Evolutionary conservation across 305 asterid genomes (phyloP).

Genomic region (Lippia alba): DNA sequence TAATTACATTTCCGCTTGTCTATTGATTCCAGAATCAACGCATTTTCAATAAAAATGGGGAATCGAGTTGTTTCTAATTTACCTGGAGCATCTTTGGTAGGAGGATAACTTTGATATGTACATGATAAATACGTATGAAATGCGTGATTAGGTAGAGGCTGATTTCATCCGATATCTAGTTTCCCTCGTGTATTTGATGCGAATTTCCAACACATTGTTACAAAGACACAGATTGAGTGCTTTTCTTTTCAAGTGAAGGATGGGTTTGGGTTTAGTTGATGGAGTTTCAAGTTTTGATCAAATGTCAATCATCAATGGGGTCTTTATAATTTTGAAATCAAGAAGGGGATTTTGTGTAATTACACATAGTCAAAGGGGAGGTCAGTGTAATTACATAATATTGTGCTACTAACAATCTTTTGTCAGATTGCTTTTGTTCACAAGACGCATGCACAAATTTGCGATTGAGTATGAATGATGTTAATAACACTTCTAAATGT

Average conservation of each 20-base stretch:
- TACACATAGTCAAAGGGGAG: not conserved
- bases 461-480: not conserved
- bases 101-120: not conserved
- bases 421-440: not conserved
- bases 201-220: too few species aligned
- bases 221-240: not conserved
- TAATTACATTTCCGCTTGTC: not conserved
- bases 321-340: too few species aligned
- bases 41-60: not conserved
- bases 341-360: too few species aligned
- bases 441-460: not conserved
- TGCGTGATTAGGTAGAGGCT: not conserved
- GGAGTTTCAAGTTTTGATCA: too few species aligned
- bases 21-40: not conserved
- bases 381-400: not conserved
- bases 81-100: not conserved
- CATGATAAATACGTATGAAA: not conserved
- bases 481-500: slow-evolving; percentile 17
- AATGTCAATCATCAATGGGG: too few species aligned
- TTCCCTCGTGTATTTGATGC: too few species aligned
- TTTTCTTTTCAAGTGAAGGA: not conserved
- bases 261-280: too few species aligned
- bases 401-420: not conserved
- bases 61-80: not conserved
- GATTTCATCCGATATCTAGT: too few species aligned